Base-by-base conservation (phyloP, 2,329 filamentous ascomycete genomes). In the Elsinoe arachidis region DNA sequence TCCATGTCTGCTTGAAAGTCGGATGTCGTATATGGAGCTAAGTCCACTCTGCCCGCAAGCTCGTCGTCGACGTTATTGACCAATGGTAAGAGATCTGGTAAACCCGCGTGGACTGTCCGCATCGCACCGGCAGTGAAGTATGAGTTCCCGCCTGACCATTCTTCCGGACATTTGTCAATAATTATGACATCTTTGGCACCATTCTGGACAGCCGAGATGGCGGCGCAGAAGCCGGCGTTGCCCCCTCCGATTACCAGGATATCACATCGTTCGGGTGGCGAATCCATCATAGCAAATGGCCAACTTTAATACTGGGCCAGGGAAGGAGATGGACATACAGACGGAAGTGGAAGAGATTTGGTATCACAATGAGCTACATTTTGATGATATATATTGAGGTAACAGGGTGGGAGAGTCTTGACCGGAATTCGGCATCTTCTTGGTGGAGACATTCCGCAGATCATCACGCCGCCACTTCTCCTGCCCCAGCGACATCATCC, bases 61-160 rank as follows among this genome's bases (percentile, higher is more conserved):
- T 75, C 73, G 0, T 67, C 51, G 19, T 75, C 67, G 1, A 82
- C 77, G 60, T 86, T 86, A 65, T 81, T 81, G 49, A 87, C 80
- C 3, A 86, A 64, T 0, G 82, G 81, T 0, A 85, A 69, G 0
- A 87, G 63, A 62, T 86, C 83, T 0, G 65, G 10, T 0, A 84
- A 70, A 0, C 84, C 84, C 5, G 64, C 57, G 63, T 85, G 80
- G 1, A 72, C 76, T 1, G 77, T 81, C 5, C 85, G 78, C 65
- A 79, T 84, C 1, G 82, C 83, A 1, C 82, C 84, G 0, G 84
- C 83, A 0, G 83, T 86, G 70, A 85, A 86, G 64, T 79, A 85
- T 0, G 76, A 76, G 64, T 86, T 86, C 1, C 83, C 83, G 11
- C 83, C 84, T 0, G 77, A 80, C 78, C 81, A 84, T 4, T 74